Percentiles rank a stretch among this genome's conserved stretches.
Evolutionary conservation across 2,329 filamentous ascomycete species (phyloP).

Genomic region (Alternaria angustiovoidea): DNA sequence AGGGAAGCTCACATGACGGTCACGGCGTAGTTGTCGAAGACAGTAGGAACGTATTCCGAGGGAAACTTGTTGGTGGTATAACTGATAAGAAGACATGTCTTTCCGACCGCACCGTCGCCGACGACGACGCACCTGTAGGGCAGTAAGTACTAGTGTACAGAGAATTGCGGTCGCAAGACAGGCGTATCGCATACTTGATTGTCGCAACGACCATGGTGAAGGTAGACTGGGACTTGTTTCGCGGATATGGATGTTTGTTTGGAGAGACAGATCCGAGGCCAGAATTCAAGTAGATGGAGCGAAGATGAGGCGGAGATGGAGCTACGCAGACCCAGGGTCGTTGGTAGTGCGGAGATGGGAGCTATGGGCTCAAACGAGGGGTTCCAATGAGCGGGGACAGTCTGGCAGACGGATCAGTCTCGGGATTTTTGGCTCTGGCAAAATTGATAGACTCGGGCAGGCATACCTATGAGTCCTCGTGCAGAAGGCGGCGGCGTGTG

Average conservation of each 20-base stretch:
- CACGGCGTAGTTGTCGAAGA: slow-evolving; percentile 99
- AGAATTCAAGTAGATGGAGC: slow-evolving; percentile 24
- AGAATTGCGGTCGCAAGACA: neutral
- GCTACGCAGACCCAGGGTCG: slow-evolving; percentile 14
- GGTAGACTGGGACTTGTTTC: slow-evolving; percentile 3
- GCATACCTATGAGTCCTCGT: slow-evolving; percentile 43
- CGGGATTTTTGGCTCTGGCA: slow-evolving; percentile 27
- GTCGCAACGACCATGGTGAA: slow-evolving; percentile 52
- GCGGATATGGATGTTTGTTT: slow-evolving; percentile 22
- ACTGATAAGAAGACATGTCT: slow-evolving; percentile 98
- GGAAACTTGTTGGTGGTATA: slow-evolving; percentile 99
- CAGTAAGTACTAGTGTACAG: slow-evolving; percentile 20
- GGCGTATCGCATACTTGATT: slow-evolving; percentile 49
- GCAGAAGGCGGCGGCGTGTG: slow-evolving; percentile 45
- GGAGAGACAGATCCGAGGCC: slow-evolving; percentile 20
- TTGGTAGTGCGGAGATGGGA: slow-evolving; percentile 3
- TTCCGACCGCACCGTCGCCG: slow-evolving; percentile 98
- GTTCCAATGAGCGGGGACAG: slow-evolving; percentile 41
- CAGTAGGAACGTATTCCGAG: slow-evolving; percentile 98
- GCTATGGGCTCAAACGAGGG: slow-evolving; percentile 46
- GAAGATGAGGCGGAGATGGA: slow-evolving; percentile 9
- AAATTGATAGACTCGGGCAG: slow-evolving; percentile 28
- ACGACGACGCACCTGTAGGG: slow-evolving; percentile 89
- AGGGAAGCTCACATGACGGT: slow-evolving; percentile 87
- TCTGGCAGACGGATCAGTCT: slow-evolving; percentile 41